Conservation (phyloP, 352 stramenopile genomes). For the Thraustotheca clavata region DNA sequence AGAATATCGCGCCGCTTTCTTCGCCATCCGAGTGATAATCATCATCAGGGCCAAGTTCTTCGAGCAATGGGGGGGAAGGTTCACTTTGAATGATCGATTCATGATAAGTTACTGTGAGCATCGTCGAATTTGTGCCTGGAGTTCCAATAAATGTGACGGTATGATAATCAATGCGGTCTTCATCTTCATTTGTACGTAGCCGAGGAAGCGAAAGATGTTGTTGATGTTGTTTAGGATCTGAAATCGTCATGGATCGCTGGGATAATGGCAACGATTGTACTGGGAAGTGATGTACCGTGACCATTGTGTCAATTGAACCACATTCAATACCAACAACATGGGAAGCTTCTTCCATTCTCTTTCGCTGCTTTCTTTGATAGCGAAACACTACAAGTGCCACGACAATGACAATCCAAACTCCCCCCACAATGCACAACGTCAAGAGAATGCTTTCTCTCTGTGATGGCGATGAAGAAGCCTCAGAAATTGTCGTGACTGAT, state of each 20-base stretch:
- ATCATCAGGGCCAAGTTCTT: not conserved
- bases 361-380: not conserved
- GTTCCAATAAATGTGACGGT: not conserved
- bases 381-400: not conserved
- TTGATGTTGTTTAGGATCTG: too few relatives aligned
- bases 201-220: not conserved
- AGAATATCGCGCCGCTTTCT: not conserved
- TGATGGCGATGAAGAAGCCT: not conserved
- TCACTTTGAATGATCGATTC: not conserved
- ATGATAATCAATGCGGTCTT: not conserved
- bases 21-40: slow-evolving; percentile 1
- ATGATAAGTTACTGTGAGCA: not conserved
- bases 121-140: slow-evolving; percentile 1
- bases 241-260: not conserved
- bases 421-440: not conserved
- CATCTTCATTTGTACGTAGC: not conserved
- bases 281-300: not conserved
- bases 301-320: not conserved
- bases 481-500: not conserved
- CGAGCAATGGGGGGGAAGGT: not conserved
- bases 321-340: not conserved
- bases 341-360: not conserved
- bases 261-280: not conserved
- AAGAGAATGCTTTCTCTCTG: not conserved
- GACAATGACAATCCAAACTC: not conserved